These are phyloP conservation scores for Narthecium ossifragum DNA, from an alignment of 106 monocot genomes.

Conservation along the genomic window DNA sequence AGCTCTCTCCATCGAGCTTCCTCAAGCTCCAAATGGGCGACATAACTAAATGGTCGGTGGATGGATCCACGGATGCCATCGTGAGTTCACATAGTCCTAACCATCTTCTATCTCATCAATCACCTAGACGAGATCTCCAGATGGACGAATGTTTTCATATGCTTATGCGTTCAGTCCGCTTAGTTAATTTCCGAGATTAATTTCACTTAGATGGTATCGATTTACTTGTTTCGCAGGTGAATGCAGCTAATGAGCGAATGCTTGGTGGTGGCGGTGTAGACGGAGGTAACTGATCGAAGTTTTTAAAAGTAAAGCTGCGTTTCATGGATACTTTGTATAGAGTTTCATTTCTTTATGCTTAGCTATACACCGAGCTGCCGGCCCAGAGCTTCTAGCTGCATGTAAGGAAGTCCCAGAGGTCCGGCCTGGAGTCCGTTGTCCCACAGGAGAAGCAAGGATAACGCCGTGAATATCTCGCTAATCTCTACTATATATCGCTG, in stretches of 20 bases:
- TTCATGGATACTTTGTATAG: too few relatives aligned
- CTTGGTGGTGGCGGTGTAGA: constrained; percentile 93
- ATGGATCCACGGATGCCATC: constrained; percentile 77
- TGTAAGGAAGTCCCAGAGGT: constrained; percentile 65
- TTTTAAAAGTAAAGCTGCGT: too few relatives aligned
- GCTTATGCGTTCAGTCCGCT: too few relatives aligned
- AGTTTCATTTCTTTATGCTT: too few relatives aligned
- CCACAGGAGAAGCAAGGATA: constrained; percentile 89
- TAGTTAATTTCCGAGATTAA: too few relatives aligned
- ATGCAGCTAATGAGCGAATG: constrained; percentile 81
- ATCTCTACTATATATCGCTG: too few relatives aligned
- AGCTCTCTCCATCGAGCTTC: constrained; percentile 52
- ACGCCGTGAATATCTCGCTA: constrained; percentile 46
- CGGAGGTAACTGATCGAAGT: constrained; percentile 50
- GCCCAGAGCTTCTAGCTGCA: constrained; percentile 60
- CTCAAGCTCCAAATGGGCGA: constrained; percentile 68
- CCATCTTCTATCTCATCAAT: too few relatives aligned
- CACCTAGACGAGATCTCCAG: too few relatives aligned
- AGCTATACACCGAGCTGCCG: constrained; percentile 98
- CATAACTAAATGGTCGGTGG: constrained; percentile 77
- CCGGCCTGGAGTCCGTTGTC: constrained; percentile 66
- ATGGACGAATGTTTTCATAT: too few relatives aligned
- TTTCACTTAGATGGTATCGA: not conserved
- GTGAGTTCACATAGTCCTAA: constrained; percentile 45
- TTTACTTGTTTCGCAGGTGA: constrained; percentile 58